Base-by-base conservation (phyloP, 768 basidiomycete genomes). In the Tubosaeta brunneosetosa region DNA sequence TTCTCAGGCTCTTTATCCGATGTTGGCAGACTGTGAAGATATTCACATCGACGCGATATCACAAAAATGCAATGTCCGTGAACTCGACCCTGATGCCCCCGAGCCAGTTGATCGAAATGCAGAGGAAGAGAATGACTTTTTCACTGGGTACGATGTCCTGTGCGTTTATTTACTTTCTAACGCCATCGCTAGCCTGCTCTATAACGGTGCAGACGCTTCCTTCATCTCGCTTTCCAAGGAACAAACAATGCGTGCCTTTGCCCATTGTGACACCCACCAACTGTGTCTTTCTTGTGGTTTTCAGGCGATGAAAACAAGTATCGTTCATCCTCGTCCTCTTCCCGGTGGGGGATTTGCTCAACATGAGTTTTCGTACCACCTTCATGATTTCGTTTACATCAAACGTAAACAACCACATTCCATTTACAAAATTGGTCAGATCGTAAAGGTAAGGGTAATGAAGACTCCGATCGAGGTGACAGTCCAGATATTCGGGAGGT, bases 301-400 rank as follows among this genome's bases (percentile, higher is more conserved):
- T 2, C 58, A 68, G 41, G 59, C 60, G 11, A 64, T 69, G 44
- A 50, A 64, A 26, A 60, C 71, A 3, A 49, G 60, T 6, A 43
- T 58, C 5, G 47, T 61, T 11, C 52, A 58, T 14, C 59, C 74
- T 31, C 60, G 66, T 13, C 56, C 61, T 11, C 62, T 67, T 34
- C 62, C 65, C 0, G 54, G 61, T 33, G 67, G 67, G 40, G 77
- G 75, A 6, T 69, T 77, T 26, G 60, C 74, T 2, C 69, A 75
- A 13, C 61, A 72, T 38, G 78, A 78, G 3, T 62, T 72, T 10
- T 55, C 61, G 1, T 89, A 82, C 61, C 88, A 88, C 58, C 49
- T 70, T 9, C 46, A 75, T 42, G 88, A 88, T 55, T 87, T 81
- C 54, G 74, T 86, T 10, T 88, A 86, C 60, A 48, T 86, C 36